Evolutionary conservation across 2,329 filamentous ascomycete genomes (phyloP).

Genomic region (Geosmithia flava): DNA sequence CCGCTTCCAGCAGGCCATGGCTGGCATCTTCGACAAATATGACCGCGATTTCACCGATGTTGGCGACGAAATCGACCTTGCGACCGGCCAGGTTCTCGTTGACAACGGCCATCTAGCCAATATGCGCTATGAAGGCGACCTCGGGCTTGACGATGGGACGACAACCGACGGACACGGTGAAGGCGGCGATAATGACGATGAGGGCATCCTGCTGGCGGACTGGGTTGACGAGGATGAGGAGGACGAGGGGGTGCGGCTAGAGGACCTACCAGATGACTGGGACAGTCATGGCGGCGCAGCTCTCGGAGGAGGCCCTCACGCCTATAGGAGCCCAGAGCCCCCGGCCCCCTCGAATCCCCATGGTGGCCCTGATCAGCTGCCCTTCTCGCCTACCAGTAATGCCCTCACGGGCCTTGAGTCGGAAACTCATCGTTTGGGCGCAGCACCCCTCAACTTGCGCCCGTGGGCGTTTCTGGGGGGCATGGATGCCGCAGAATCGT

Average conservation of each 20-base stretch:
- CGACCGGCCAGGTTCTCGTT: slow-evolving; percentile 71
- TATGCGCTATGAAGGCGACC: slow-evolving; percentile 44
- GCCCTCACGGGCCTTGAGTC: neutral
- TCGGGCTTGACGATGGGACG: slow-evolving; percentile 16
- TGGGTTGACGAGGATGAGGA: slow-evolving; percentile 10
- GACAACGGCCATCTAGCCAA: slow-evolving; percentile 72
- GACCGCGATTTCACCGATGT: slow-evolving; percentile 68
- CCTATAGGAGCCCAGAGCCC: neutral
- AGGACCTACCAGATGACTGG: slow-evolving; percentile 11
- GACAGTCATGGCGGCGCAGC: neutral
- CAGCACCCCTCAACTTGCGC: neutral
- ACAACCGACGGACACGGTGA: slow-evolving; percentile 4
- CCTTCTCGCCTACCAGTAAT: neutral
- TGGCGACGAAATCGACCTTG: slow-evolving; percentile 81
- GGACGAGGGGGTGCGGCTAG: slow-evolving; percentile 19
- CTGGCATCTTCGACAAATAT: slow-evolving; percentile 84
- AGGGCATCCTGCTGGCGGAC: slow-evolving; percentile 20
- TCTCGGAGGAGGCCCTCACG: no score
- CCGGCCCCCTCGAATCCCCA: neutral
- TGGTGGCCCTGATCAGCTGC: neutral
- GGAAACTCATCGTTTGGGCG: neutral
- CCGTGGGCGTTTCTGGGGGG: neutral
- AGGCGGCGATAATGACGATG: slow-evolving; percentile 20
- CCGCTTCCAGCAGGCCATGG: slow-evolving; percentile 69
- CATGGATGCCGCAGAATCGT: neutral